Conservation (phyloP, 2,329 filamentous ascomycete species). For the Aspergillus bombycis region DNA sequence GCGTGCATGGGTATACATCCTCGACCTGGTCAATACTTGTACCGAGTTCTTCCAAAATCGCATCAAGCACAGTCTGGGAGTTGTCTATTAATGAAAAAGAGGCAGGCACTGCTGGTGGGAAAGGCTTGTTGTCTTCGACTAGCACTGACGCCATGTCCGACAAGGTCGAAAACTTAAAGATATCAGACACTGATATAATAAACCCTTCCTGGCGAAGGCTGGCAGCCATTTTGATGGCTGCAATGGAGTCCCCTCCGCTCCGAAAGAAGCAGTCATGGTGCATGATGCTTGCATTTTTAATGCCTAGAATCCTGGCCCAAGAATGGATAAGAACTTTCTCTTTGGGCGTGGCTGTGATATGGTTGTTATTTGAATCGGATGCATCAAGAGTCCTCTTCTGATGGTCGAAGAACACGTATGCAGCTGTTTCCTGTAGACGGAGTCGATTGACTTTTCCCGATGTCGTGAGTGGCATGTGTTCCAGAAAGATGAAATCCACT, state of each 20-base stretch:
- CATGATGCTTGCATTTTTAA: neutral
- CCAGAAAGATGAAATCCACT: neutral
- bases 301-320: neutral
- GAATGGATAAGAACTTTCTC: neutral
- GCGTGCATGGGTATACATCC: conserved; percentile 11
- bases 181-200: neutral
- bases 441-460: neutral
- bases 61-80: neutral
- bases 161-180: neutral
- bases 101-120: neutral
- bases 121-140: no score
- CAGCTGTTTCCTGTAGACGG: neutral
- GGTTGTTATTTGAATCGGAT: no score
- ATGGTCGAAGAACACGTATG: no score
- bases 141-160: neutral
- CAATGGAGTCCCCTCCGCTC: neutral
- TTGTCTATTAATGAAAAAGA: neutral
- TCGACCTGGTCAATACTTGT: neutral
- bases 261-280: neutral
- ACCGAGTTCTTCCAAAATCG: neutral
- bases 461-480: neutral
- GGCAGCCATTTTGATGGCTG: neutral
- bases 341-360: no score
- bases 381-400: no score
- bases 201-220: neutral